A percentile compares a stretch with the other conserved stretches of the same genome.
Conservation (phyloP, 2,329 filamentous ascomycete species). For the Bipolaris cookei region DNA sequence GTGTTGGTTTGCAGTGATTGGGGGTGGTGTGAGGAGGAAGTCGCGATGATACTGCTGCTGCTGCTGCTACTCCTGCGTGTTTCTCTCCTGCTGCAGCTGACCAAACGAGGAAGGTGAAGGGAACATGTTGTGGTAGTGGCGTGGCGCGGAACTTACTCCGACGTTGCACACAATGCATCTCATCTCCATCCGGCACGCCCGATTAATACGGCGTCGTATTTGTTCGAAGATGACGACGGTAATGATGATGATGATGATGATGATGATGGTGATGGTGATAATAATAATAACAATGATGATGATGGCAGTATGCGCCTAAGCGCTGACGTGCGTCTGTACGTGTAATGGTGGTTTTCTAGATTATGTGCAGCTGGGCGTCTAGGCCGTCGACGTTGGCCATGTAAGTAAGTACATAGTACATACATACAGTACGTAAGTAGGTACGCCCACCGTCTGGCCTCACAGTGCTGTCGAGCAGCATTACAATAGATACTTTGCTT, state of each 20-base stretch:
- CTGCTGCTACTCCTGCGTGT: not conserved
- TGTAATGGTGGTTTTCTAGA: not conserved
- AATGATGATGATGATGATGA: too few species aligned
- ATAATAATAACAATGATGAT: not conserved
- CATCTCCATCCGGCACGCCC: not conserved
- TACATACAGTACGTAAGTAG: too few species aligned
- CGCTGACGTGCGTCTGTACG: constrained; percentile 9
- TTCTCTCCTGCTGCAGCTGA: constrained; percentile 5
- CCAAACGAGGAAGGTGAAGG: constrained; percentile 24
- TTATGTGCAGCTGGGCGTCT: too few species aligned
- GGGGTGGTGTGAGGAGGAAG: constrained; percentile 1
- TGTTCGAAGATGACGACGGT: too few species aligned
- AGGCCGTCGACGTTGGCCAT: too few species aligned
- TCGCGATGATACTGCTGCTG: constrained; percentile 6
- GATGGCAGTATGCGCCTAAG: constrained; percentile 1
- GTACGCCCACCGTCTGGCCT: too few species aligned
- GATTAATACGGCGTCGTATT: too few species aligned
- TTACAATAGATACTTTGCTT: too few species aligned
- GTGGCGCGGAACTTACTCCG: constrained; percentile 18
- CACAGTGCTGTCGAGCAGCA: too few species aligned
- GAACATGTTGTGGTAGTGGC: constrained; percentile 10
- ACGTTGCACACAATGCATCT: constrained; percentile 12
- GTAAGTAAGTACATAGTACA: too few species aligned
- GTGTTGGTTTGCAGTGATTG: constrained; percentile 4
- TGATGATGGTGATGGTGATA: too few species aligned